Conservation (phyloP, 1,139 yeast genomes). For the Candida albicans region DNA sequence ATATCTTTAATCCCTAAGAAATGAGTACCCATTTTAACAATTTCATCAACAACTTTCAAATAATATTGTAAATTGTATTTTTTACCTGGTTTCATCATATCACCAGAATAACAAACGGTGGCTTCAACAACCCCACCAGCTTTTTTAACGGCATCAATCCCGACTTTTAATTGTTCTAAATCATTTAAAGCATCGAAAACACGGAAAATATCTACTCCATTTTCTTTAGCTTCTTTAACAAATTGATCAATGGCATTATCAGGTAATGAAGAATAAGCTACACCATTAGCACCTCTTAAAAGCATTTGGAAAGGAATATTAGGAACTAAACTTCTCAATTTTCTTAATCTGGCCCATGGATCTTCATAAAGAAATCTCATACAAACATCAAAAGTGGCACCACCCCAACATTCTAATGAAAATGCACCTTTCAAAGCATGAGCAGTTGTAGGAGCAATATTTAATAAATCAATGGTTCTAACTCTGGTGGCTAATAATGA, state of each 20-base stretch:
- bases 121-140: conserved; percentile 99
- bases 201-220: conserved; percentile 96
- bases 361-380: conserved; percentile 98
- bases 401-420: conserved; percentile 99
- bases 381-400: conserved; percentile 98
- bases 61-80: conserved; percentile 93
- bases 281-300: conserved; percentile 98
- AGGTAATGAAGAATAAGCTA: conserved; percentile 95
- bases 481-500: conserved; percentile 97
- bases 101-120: conserved; percentile 98
- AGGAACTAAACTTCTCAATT: conserved; percentile 86
- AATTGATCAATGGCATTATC: conserved; percentile 98
- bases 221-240: conserved; percentile 89
- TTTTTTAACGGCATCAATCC: conserved; percentile 95
- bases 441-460: conserved; percentile 93
- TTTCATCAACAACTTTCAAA: conserved; percentile 73
- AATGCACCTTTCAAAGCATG: conserved; percentile 88
- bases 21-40: conserved; percentile 94
- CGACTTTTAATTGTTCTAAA: conserved; percentile 92
- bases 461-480: conserved; percentile 85
- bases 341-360: conserved; percentile 96
- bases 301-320: conserved; percentile 99
- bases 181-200: conserved; percentile 98
- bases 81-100: conserved; percentile 92
- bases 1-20: conserved; percentile 96